Conservation (phyloP, 2,329 filamentous ascomycete genomes). For the Dactylellina haptotyla region DNA sequence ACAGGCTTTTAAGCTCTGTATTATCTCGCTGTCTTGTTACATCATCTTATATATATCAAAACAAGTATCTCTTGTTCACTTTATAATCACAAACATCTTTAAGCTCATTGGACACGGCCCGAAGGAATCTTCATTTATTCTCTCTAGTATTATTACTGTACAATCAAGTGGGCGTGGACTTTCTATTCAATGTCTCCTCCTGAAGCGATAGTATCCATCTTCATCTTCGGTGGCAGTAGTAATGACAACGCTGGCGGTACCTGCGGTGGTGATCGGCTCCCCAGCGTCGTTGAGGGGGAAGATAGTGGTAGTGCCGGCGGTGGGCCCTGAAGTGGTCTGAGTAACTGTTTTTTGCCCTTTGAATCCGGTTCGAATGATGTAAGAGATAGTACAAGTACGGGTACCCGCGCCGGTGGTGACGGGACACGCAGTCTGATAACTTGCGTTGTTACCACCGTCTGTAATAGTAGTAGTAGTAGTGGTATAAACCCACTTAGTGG, state of each 20-base stretch:
- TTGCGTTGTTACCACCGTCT: not conserved
- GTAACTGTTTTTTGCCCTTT: no score
- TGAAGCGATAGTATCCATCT: constrained; percentile 1
- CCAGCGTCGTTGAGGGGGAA: no score
- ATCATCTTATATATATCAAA: no score
- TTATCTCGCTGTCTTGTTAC: no score
- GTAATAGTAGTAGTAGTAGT: not conserved
- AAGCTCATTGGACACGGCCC: not conserved
- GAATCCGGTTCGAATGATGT: no score
- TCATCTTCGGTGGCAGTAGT: not conserved
- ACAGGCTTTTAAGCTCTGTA: no score
- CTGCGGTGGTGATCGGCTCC: no score
- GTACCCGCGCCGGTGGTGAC: not conserved
- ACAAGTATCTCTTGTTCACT: no score
- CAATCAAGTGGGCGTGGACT: not conserved
- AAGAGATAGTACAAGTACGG: not conserved
- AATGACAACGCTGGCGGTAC: not conserved
- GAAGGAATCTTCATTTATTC: not conserved
- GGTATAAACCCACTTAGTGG: not conserved
- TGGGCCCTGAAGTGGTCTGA: no score
- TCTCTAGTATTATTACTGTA: not conserved
- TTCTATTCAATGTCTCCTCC: not conserved
- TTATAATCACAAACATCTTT: not conserved
- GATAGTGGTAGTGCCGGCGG: no score
- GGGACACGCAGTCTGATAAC: not conserved